Evolutionary conservation across 768 basidiomycete species (phyloP), one percentile per base, ranked within the genome.

Genomic region (Termitomyces sp.): DNA sequence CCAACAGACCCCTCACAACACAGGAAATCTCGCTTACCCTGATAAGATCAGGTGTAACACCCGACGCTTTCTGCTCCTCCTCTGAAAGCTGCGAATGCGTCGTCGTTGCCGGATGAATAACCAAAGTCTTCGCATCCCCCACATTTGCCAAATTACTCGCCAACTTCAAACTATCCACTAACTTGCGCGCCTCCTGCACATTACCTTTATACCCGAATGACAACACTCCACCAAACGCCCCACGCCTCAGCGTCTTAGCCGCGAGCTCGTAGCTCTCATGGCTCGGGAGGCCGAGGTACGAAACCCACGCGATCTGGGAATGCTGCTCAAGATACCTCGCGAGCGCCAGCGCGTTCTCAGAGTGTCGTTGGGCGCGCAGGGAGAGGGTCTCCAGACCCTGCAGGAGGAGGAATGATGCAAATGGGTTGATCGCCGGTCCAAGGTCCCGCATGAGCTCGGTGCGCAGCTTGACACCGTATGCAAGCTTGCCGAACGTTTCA

Each of bases 91-190:
- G 89, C 39, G 83, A 75, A 64, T 92, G 89, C 0, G 89, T 91
- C 23, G 90, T 91, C 18, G 81, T 79, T 4, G 84, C 86, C 1
- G 89, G 89, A 61, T 89, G 86, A 57, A 91, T 88, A 39, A 88
- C 86, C 12, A 91, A 77, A 5, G 86, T 89, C 72, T 91, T 90
- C 27, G 86, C 83, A 54, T 87, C 86, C 25, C 83, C 81, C 29
- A 89, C 84, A 61, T 90, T 90, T 13, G 87, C 88, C 12, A 90
- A 74, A 62, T 89, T 72, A 60, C 84, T 86, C 15, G 86, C 88
- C 4, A 92, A 76, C 63, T 78, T 81, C 52, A 94, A 75, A 56
- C 67, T 76, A 60, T 94, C 89, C 12, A 93, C 87, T 27, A 87
- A 73, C 53, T 76, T 76, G 68, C 78, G 81, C 5, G 84, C 86